Conservation (phyloP, 1,284 basidiomycete genomes). For the Dichomitus squalens region DNA sequence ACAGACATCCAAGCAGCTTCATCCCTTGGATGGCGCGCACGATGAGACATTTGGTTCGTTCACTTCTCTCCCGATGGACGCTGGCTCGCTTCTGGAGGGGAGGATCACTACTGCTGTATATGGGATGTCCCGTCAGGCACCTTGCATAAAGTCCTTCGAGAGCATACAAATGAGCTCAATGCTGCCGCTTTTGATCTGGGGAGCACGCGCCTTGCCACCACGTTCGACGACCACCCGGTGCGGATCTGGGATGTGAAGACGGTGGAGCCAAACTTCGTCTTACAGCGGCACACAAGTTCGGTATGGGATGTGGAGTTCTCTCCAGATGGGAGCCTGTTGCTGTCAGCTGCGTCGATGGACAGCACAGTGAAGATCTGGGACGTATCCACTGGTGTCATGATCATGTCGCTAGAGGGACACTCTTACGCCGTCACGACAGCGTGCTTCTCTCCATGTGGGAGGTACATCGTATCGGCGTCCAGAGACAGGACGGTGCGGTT, state of each 20-base stretch:
- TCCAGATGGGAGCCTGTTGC: neutral
- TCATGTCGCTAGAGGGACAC: neutral
- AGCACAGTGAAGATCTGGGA: neutral
- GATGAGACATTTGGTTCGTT: neutral
- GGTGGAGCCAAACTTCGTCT: no score
- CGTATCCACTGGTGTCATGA: neutral
- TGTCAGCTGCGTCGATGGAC: neutral
- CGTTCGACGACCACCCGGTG: neutral
- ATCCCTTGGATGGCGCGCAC: neutral
- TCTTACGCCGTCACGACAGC: neutral
- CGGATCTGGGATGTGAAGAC: neutral
- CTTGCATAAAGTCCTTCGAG: neutral
- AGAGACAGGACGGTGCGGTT: slow-evolving; percentile 11
- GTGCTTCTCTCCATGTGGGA: slow-evolving; percentile 6
- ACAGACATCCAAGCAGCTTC: neutral
- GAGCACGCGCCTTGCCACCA: neutral
- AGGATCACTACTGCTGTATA: neutral
- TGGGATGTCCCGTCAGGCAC: neutral
- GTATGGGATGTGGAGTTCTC: neutral
- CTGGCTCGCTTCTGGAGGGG: neutral
- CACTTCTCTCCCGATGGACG: neutral
- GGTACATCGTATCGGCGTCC: slow-evolving; percentile 6
- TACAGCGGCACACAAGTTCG: no score
- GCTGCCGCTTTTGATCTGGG: neutral
- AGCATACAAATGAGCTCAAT: no score